A percentile compares a stretch with the other conserved stretches of the same genome.
Conservation (phyloP, 129 eudicot species). For the Flaveria sonorensis region DNA sequence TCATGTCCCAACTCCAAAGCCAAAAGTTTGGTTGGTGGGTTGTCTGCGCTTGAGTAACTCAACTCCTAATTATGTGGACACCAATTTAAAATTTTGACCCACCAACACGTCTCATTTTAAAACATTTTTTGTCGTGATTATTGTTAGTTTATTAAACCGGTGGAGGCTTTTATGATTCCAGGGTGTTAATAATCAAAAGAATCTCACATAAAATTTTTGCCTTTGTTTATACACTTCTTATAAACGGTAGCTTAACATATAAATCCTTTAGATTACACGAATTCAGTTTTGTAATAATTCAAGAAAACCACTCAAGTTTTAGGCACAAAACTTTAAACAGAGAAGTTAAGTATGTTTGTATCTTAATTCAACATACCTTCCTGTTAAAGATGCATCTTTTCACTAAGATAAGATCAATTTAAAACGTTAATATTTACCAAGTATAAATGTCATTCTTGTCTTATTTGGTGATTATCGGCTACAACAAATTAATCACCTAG, state of each 20-base stretch:
- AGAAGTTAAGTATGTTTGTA: too few relatives aligned
- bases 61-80: constrained; percentile 28
- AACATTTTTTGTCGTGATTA: neutral
- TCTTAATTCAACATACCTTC: too few relatives aligned
- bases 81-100: constrained; percentile 14
- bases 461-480: too few relatives aligned
- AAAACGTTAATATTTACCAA: too few relatives aligned
- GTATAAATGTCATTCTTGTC: too few relatives aligned
- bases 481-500: too few relatives aligned
- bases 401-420: too few relatives aligned
- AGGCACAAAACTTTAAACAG: too few relatives aligned
- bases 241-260: neutral
- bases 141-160: neutral
- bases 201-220: neutral
- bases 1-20: constrained; percentile 21
- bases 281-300: too few relatives aligned
- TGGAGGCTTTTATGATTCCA: neutral
- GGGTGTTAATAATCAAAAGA: neutral
- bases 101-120: constrained; percentile 14
- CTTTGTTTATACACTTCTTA: neutral
- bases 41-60: constrained; percentile 28
- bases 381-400: too few relatives aligned
- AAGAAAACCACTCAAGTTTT: too few relatives aligned
- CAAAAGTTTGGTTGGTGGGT: constrained; percentile 36
- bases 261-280: neutral